Evolutionary conservation across 495 filamentous ascomycete genomes (phyloP), one percentile per base, ranked within the genome.

Genomic region (Aspergillus mulundensis): DNA sequence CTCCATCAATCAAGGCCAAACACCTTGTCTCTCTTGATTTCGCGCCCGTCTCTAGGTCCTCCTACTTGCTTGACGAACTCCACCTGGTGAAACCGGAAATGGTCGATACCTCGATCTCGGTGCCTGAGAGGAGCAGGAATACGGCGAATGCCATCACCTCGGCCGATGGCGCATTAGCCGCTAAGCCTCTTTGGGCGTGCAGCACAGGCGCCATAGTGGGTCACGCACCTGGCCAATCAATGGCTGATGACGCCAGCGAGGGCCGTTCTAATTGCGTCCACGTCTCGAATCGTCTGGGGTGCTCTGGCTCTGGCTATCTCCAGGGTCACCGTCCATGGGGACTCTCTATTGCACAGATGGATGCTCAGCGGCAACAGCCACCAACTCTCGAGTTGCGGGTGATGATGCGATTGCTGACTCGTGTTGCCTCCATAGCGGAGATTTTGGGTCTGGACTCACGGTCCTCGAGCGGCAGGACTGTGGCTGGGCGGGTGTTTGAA

Each of bases 221-320:
- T 39, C 57, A 25, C 21, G 23, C 36, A 32, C 19, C 38, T 28
- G 10, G 16, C 70, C 67, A 71, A 73, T 70, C 53, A 71, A 30
- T 14, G 36, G 40, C 24, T n/a, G 28, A 72, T 75, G 69, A 75
- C 69, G 72, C 67, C 64, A 73, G 67, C 59, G 42, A 55, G 48
- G 45, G 25, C 63, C 55, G 55, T 53, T 50, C 23, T 47, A 52
- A 53, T 56, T 61, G 36, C 40, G 50, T 28, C 28, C 39, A 56
- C 46, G 42, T 53, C 49, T 48, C 40, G 28, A 50, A 57, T 41
- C 40, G 28, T 32, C 39, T 44, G 28, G 24, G 46, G 34, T 36
- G 42, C 3, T 40, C 49, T 52, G 38, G 49, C 11, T 14, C 32
- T 36, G 5, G 21, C 15, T 24, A 5, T 46, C 43, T 11, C 18